Evolutionary conservation across 176 grass and related monocot species (phyloP), one percentile per base, ranked within the genome.

Genomic region (Bothriochloa decipiens): DNA sequence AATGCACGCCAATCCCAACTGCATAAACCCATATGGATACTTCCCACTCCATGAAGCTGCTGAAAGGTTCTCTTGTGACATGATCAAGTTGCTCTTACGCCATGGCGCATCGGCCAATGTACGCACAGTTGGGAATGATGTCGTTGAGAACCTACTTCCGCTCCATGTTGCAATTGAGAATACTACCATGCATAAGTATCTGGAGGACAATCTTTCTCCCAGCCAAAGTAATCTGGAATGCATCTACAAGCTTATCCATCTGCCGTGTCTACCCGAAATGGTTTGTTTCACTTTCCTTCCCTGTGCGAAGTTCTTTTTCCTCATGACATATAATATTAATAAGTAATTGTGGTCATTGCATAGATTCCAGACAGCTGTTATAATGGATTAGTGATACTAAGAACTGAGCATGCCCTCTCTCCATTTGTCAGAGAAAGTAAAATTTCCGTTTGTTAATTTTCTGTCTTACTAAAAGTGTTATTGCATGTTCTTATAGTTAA

Each of bases 241-340:
- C 46, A 67, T 67, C 43, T 68, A 76, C 82, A 76, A 41, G 17
- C 45, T 67, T n/a, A 76, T 76, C 45, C 60, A 66, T 76, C 82
- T 84, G 12, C 32, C 76, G 33, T 84, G 82, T 43, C 32, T 67
- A 65, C 71, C 61, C 40, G 82, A 84, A 7, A 84, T 84, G 72
- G 81, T 75, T 66, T 75, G 70, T 83, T 23, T 75, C 20, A 64
- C 55, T 83, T 47, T 6, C 13, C 40, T 83, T 82, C 23, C 13
- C 3, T 70, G 20, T 16, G 15, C 35, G 27, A 55, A 68, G 9
- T 64, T 69, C 22, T 58, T 71, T 4, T 28, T 0, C 14, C 57
- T 0, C 36, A 78, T 41, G 23, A 18, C 75, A 62, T 42, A 32
- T 42, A 32, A 42, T 10, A 45, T 37, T 4, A 40, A 40, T 8